Conservation (phyloP, 2,329 filamentous ascomycete species). For the Coniochaeta ligniaria region DNA sequence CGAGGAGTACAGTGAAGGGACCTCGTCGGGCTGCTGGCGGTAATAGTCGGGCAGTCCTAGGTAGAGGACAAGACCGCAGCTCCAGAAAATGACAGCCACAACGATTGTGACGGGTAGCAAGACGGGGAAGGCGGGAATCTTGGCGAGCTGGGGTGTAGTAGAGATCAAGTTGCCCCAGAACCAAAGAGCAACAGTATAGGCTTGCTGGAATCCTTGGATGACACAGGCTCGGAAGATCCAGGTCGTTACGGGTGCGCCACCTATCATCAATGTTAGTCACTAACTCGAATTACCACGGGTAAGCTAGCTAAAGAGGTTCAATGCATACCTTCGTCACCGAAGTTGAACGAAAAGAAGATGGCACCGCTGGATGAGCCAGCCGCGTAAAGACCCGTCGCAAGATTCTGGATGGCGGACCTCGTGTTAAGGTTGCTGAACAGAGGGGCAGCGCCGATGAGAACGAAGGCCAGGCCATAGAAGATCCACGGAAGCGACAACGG, state of each 20-base stretch:
- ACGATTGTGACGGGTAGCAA: slow-evolving; percentile 43
- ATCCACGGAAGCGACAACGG: slow-evolving; percentile 51
- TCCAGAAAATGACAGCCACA: slow-evolving; percentile 48
- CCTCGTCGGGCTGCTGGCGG: slow-evolving; percentile 53
- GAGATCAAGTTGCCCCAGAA: slow-evolving; percentile 53
- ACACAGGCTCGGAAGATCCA: slow-evolving; percentile 59
- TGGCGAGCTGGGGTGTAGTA: slow-evolving; percentile 20
- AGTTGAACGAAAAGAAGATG: slow-evolving; percentile 60
- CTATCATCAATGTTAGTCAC: slow-evolving; percentile 11
- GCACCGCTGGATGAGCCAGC: slow-evolving; percentile 54
- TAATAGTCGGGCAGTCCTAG: slow-evolving; percentile 55
- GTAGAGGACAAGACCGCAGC: slow-evolving; percentile 16
- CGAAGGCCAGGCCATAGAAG: slow-evolving; percentile 54
- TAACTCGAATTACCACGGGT: background rate
- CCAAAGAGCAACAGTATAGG: slow-evolving; percentile 57
- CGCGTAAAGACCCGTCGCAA: slow-evolving; percentile 54
- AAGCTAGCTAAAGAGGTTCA: background rate
- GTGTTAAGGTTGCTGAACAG: slow-evolving; percentile 31
- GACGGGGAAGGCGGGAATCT: slow-evolving; percentile 16
- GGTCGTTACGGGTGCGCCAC: slow-evolving; percentile 50
- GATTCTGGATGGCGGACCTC: slow-evolving; percentile 46
- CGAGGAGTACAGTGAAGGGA: slow-evolving; percentile 56
- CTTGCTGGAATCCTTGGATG: slow-evolving; percentile 59
- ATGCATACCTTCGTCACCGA: slow-evolving; percentile 44
- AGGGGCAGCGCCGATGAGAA: slow-evolving; percentile 53